Percentiles rank a stretch among this genome's conserved stretches.
These are phyloP conservation scores for Phaseolus coccineus DNA, from an alignment of 331 rosid species.

Conservation along the genomic window DNA sequence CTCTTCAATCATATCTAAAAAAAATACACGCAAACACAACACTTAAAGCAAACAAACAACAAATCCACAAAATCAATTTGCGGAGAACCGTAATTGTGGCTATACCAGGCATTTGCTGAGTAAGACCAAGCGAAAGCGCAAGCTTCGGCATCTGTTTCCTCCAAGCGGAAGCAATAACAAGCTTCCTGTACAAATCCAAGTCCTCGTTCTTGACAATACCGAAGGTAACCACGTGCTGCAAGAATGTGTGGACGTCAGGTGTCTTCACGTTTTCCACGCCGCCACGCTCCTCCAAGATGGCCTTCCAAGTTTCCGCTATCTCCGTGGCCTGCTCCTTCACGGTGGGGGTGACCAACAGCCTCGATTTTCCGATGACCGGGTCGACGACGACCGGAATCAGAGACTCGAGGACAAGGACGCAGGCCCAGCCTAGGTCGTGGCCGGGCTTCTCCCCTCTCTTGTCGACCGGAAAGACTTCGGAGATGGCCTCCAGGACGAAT, in stretches of 20 bases:
- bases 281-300: constrained; percentile 90
- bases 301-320: constrained; percentile 92
- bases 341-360: constrained; percentile 82
- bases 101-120: constrained; percentile 89
- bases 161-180: constrained; percentile 94
- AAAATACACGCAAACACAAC: neutral
- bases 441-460: constrained; percentile 71
- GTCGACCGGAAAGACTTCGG: constrained; percentile 93
- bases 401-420: constrained; percentile 86
- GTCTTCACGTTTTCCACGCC: constrained; percentile 92
- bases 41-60: neutral
- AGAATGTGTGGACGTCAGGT: constrained; percentile 91
- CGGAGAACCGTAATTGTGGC: neutral
- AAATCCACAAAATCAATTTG: neutral
- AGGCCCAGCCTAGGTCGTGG: constrained; percentile 94
- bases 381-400: constrained; percentile 83
- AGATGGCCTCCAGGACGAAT: constrained; percentile 85
- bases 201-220: constrained; percentile 84
- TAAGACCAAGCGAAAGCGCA: constrained; percentile 90
- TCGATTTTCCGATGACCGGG: constrained; percentile 81
- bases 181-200: constrained; percentile 78
- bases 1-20: constrained; percentile 91
- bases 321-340: constrained; percentile 76
- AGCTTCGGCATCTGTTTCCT: constrained; percentile 99
- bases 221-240: constrained; percentile 95